These are phyloP conservation scores for Rhizoctonia solani DNA, from an alignment of 1,284 basidiomycete genomes.

Conservation along the genomic window DNA sequence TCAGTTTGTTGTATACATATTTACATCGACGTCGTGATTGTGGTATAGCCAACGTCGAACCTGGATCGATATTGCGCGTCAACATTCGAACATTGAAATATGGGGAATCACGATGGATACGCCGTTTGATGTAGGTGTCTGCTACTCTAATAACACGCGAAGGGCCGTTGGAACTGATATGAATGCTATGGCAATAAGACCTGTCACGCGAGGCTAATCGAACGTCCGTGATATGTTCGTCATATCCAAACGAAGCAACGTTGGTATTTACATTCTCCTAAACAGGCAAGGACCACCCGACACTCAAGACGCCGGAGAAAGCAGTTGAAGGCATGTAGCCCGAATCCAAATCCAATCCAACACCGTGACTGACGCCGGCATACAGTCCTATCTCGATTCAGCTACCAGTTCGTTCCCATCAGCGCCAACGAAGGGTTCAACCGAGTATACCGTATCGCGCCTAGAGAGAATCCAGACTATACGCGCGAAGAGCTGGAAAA, in stretches of 20 bases:
- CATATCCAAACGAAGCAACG: background rate
- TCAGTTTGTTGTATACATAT: too few relatives aligned
- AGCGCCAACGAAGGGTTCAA: conserved; percentile 38
- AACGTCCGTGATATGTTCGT: conserved; percentile 20
- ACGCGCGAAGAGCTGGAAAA: conserved; percentile 14
- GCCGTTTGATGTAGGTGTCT: conserved; percentile 34
- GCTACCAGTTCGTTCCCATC: conserved; percentile 20
- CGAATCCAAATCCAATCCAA: background rate
- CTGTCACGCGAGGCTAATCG: conserved; percentile 32
- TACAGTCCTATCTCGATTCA: conserved; percentile 36
- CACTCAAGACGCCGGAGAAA: conserved; percentile 35
- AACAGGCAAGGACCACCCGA: conserved; percentile 39
- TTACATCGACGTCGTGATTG: background rate
- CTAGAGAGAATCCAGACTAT: conserved; percentile 11
- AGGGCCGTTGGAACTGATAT: background rate
- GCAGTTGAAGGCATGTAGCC: conserved; percentile 33
- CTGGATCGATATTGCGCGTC: conserved; percentile 38
- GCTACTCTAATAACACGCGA: conserved; percentile 3
- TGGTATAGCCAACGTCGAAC: conserved; percentile 36
- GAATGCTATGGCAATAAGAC: conserved; percentile 14
- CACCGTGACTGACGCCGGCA: background rate
- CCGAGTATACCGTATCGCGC: conserved; percentile 33
- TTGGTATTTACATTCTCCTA: background rate
- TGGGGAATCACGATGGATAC: conserved; percentile 38
- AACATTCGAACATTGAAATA: conserved; percentile 33